Evolutionary conservation across 2,329 filamentous ascomycete species (phyloP).

Genomic region (Neopestalotiopsis rosae): DNA sequence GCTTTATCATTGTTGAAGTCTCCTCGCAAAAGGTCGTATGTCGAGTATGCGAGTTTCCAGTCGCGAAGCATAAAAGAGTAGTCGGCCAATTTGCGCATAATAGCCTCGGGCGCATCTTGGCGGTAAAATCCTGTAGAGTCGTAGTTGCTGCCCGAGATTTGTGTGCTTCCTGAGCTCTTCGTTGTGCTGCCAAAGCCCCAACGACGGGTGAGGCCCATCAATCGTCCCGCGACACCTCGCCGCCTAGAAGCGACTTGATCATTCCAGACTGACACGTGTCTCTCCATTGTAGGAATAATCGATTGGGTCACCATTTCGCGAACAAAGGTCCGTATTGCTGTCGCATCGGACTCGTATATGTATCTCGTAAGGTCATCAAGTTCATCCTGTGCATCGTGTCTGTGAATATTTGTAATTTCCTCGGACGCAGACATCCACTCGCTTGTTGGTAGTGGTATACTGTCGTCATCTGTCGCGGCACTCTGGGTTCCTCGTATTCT

Average conservation of each 20-base stretch:
- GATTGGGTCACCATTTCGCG: slow-evolving; percentile 96
- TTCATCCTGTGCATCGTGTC: slow-evolving; percentile 71
- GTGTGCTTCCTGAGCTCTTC: slow-evolving; percentile 62
- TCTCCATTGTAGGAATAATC: slow-evolving; percentile 94
- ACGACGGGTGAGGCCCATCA: slow-evolving; percentile 90
- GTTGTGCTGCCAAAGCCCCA: slow-evolving; percentile 81
- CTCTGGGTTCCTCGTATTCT: slow-evolving; percentile 84
- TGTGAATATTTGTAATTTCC: slow-evolving; percentile 76
- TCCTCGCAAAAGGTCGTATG: slow-evolving; percentile 85
- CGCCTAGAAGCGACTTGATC: slow-evolving; percentile 93
- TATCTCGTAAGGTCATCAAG: slow-evolving; percentile 76
- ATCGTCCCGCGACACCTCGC: slow-evolving; percentile 87
- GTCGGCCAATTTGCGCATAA: slow-evolving; percentile 92
- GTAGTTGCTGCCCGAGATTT: slow-evolving; percentile 68
- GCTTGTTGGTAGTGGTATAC: slow-evolving; percentile 77
- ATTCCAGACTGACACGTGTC: slow-evolving; percentile 90
- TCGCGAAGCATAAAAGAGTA: slow-evolving; percentile 97
- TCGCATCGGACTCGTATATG: slow-evolving; percentile 91
- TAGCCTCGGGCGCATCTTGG: slow-evolving; percentile 83
- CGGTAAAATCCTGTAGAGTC: slow-evolving; percentile 82
- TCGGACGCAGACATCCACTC: slow-evolving; percentile 91
- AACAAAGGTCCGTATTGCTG: slow-evolving; percentile 85
- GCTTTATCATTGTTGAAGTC: slow-evolving; percentile 97
- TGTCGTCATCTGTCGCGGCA: slow-evolving; percentile 90
- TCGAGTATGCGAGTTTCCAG: slow-evolving; percentile 90